Conservation (phyloP, 2,329 filamentous ascomycete genomes). For the Tolypocladium pustulatum region DNA sequence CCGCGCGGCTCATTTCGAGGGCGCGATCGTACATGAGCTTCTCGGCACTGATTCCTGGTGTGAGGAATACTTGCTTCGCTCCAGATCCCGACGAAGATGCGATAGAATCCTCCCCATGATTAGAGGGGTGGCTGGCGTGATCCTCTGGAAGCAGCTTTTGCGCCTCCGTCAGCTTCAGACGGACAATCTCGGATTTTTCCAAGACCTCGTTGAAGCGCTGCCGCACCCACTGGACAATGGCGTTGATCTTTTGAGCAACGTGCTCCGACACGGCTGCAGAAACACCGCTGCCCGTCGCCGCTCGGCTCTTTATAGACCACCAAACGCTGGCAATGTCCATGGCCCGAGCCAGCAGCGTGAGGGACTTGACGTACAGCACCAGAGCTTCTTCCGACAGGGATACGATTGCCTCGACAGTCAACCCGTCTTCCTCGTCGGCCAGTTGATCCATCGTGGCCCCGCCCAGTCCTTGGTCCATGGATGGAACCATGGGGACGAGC, state of each 20-base stretch:
- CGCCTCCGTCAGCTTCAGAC: slow-evolving; percentile 73
- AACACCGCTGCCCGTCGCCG: slow-evolving; percentile 36
- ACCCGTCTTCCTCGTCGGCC: slow-evolving; percentile 54
- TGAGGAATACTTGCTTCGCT: slow-evolving; percentile 71
- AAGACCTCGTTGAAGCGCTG: slow-evolving; percentile 92
- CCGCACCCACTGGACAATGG: slow-evolving; percentile 91
- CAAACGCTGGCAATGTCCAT: slow-evolving; percentile 92
- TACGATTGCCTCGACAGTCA: slow-evolving; percentile 79
- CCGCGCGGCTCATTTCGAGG: slow-evolving; percentile 88
- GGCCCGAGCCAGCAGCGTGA: slow-evolving; percentile 80
- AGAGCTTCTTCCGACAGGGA: slow-evolving; percentile 87
- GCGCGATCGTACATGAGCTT: slow-evolving; percentile 98
- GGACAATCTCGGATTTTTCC: slow-evolving; percentile 93
- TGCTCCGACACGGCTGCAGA: slow-evolving; percentile 34
- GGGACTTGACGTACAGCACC: slow-evolving; percentile 90
- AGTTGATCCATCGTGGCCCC: slow-evolving; percentile 46
- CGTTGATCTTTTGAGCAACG: slow-evolving; percentile 67
- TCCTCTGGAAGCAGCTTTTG: slow-evolving; percentile 75
- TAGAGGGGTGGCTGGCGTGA: slow-evolving; percentile 77
- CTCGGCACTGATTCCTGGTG: slow-evolving; percentile 83
- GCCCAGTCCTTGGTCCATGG: slow-evolving; percentile 59
- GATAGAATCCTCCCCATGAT: slow-evolving; percentile 52
- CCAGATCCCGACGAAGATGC: slow-evolving; percentile 50
- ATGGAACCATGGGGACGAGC: slow-evolving; percentile 79
- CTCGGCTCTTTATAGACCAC: slow-evolving; percentile 75